These are phyloP conservation scores for Blastobotrys arbuscula DNA, from an alignment of 1,139 yeast genomes.

Conservation along the genomic window DNA sequence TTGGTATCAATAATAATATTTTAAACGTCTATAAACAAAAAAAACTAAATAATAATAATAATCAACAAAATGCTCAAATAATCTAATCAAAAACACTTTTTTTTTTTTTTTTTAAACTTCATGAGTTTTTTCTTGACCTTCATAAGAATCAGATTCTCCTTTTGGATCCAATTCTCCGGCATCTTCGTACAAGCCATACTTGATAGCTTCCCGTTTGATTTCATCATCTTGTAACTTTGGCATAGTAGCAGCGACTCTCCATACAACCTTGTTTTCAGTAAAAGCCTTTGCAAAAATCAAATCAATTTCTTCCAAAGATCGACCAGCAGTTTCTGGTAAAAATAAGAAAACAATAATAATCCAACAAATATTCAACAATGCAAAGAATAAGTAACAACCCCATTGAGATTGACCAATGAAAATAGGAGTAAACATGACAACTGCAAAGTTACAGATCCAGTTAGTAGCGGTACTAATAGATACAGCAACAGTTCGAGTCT, in stretches of 20 bases:
- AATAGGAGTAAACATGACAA: conserved; percentile 51
- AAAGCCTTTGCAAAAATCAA: conserved; percentile 43
- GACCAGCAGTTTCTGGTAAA: conserved; percentile 62
- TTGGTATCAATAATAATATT: too few species aligned
- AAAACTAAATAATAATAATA: neutral
- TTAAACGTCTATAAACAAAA: neutral
- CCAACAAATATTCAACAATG: conserved; percentile 52
- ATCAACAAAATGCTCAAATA: neutral
- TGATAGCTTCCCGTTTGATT: conserved; percentile 27
- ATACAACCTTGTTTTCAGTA: conserved; percentile 28
- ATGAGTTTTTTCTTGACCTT: neutral
- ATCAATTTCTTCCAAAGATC: conserved; percentile 59
- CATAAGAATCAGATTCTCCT: neutral
- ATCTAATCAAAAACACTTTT: too few species aligned
- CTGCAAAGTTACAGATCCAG: conserved; percentile 48
- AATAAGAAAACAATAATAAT: conserved; percentile 60
- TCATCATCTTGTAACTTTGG: conserved; percentile 28
- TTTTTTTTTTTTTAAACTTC: neutral
- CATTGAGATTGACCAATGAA: conserved; percentile 41
- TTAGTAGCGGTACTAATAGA: conserved; percentile 52
- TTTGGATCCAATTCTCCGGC: neutral
- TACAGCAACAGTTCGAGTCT: conserved; percentile 49
- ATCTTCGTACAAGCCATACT: conserved; percentile 23
- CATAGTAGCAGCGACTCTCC: conserved; percentile 28
- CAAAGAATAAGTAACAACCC: conserved; percentile 44